phyloP scores from a whole-genome alignment of 2,329 filamentous ascomycete species.

The Pseudopithomyces chartarum region DNA sequence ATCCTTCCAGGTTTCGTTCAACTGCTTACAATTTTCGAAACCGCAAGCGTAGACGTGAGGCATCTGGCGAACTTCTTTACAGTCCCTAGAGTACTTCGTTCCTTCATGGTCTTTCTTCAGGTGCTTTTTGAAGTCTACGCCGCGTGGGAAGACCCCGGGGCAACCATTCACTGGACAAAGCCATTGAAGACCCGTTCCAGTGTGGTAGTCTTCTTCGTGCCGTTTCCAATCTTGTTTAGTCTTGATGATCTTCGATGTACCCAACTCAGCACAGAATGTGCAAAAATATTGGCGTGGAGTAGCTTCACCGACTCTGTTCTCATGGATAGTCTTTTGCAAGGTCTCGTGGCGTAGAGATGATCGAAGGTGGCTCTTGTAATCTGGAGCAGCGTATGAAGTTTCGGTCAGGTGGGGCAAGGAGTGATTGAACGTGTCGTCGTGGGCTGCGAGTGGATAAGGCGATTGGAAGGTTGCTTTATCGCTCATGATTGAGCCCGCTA shows the following conservation, averaged over 20 bases:
- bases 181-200: conserved; percentile 10
- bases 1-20: conserved; percentile 9
- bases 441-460: background rate
- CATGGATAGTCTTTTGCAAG: background rate
- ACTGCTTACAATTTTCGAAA: conserved; percentile 10
- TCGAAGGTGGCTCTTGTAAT: background rate
- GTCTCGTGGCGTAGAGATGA: background rate
- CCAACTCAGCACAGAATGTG: conserved; percentile 9
- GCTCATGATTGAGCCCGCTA: conserved; percentile 3
- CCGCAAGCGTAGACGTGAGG: conserved; percentile 14
- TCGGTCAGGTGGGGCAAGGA: background rate
- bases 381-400: background rate
- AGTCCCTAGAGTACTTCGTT: background rate
- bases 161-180: conserved; percentile 8
- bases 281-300: background rate
- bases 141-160: conserved; percentile 3
- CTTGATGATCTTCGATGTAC: background rate
- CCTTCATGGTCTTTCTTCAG: conserved; percentile 7
- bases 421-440: background rate
- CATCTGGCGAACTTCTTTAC: background rate
- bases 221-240: conserved; percentile 16
- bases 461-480: background rate
- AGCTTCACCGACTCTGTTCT: background rate
- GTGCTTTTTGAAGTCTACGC: conserved; percentile 11
- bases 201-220: conserved; percentile 13